Base-by-base conservation (phyloP, 2,329 filamentous ascomycete species). In the Fusarium clavum region DNA sequence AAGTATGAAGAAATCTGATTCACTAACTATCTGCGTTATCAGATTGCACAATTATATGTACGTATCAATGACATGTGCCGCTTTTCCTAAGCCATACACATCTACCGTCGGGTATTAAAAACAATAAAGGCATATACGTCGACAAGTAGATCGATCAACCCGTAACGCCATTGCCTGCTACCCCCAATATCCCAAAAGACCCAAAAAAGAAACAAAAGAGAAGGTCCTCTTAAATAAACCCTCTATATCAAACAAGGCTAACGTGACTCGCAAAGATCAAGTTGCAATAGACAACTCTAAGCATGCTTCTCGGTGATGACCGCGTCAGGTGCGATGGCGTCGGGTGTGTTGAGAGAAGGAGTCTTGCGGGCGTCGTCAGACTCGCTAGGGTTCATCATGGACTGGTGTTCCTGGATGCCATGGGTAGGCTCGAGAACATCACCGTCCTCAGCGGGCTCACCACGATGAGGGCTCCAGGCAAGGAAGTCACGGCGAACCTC, bases 401-500 rank as follows among this genome's bases (percentile, higher is more conserved):
- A 75, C 61, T 82, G 81, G 79, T 94, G 92, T 78, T 91, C 87
- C 64, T 85, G 84, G 72, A 93, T 92, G 64, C 91, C 92, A 78
- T 94, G 91, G 76, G 92, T 89, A 18, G 92, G 91, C 73, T 79
- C 79, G 56, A 91, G 82, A 32, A 85, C 82, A 75, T 87, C 84
- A 65, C 89, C 88, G 67, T 86, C 83, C 61, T 85, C 80, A 52
- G 86, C 84, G 27, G 89, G 91, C 72, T 92, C 89, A 66, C 83
- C 85, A 76, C 91, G 91, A 34, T 91, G 89, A 2, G 93, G 93
- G 30, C 92, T 94, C 93, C 93, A 96, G 63, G 93, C 93, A 41
- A 96, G 88, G 85, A 94, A 96, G 81, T 96, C 93, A 76, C 93
- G 90, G 77, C 93, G 91, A 63, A 95, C 92, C 86, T 96, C 93